phyloP scores from a whole-genome alignment of 139 green algal genomes.

The Tetraselmis striata region DNA sequence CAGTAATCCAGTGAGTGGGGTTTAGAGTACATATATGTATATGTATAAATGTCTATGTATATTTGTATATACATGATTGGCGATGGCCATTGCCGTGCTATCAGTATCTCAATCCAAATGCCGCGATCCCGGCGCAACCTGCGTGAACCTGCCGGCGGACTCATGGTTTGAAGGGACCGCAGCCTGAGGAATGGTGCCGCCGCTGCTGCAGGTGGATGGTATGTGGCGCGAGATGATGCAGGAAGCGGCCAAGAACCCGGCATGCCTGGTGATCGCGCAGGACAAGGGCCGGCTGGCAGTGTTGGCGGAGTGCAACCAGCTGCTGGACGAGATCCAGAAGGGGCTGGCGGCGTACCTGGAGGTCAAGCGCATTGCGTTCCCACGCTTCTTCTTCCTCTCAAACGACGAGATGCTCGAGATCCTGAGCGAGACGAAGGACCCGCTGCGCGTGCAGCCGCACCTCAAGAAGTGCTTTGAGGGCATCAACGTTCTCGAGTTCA shows the following conservation, averaged over 20 bases:
- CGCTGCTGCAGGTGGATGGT: slow-evolving; percentile 46
- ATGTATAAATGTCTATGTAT: not conserved
- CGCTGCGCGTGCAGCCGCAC: slow-evolving; percentile 66
- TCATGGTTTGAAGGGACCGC: too few relatives aligned
- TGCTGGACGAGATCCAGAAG: slow-evolving; percentile 75
- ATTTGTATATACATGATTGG: not conserved
- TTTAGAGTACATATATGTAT: not conserved
- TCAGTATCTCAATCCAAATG: too few relatives aligned
- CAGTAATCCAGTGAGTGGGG: not conserved
- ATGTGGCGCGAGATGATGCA: slow-evolving; percentile 67
- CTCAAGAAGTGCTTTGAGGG: slow-evolving; percentile 80
- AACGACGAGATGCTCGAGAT: slow-evolving; percentile 83
- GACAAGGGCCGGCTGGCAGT: slow-evolving; percentile 52
- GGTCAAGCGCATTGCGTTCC: slow-evolving; percentile 73
- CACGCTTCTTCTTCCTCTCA: slow-evolving; percentile 74
- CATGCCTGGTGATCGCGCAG: slow-evolving; percentile 40
- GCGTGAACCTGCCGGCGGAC: too few relatives aligned
- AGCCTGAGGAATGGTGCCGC: not conserved
- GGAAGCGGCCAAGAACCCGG: slow-evolving; percentile 32
- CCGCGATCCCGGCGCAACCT: too few relatives aligned
- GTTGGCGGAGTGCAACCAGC: slow-evolving; percentile 26
- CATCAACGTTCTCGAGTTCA: slow-evolving; percentile 46
- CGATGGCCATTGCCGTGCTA: too few relatives aligned
- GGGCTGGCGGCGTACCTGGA: slow-evolving; percentile 74
- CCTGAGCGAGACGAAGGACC: slow-evolving; percentile 69